These are phyloP conservation scores for Cymodocea nodosa DNA, from an alignment of 116 monocot species.

Conservation along the genomic window DNA sequence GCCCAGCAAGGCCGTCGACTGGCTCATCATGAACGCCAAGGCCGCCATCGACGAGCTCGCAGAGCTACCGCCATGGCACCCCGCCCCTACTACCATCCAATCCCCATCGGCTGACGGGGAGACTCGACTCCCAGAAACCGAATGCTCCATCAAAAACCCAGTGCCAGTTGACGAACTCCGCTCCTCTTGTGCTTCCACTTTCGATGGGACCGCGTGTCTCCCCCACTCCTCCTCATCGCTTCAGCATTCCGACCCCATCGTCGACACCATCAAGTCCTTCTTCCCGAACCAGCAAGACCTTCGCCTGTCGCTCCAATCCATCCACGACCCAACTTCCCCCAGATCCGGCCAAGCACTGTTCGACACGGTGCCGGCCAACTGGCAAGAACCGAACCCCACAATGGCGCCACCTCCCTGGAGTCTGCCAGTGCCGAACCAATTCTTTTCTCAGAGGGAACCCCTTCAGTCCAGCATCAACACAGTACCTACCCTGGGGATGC, in stretches of 20 bases:
- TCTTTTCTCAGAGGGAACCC: conserved; percentile 82
- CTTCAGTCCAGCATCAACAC: conserved; percentile 86
- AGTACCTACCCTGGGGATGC: not conserved
- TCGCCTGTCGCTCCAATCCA: conserved; percentile 38
- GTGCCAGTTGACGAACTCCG: not conserved
- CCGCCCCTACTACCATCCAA: conserved; percentile 4
- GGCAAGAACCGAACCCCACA: conserved; percentile 26
- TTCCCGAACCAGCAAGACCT: conserved; percentile 27
- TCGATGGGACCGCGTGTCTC: conserved; percentile 13
- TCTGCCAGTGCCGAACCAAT: conserved; percentile 13
- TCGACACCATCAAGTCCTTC: conserved; percentile 82
- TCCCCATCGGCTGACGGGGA: not conserved
- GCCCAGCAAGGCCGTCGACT: conserved; percentile 92
- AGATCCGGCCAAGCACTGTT: conserved; percentile 9
- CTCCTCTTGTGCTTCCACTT: conserved; percentile 2
- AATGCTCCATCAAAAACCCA: conserved; percentile 5
- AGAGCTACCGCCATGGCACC: conserved; percentile 30
- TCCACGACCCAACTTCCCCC: conserved; percentile 21
- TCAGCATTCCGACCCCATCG: conserved; percentile 53
- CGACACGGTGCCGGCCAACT: conserved; percentile 20
- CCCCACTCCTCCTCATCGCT: conserved; percentile 25
- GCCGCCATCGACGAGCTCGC: conserved; percentile 75
- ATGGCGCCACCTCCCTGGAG: conserved; percentile 27
- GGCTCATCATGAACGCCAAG: conserved; percentile 80
- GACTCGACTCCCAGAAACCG: not conserved